Base-by-base conservation (phyloP, 139 green algal genomes). In the Limnomonas spitsbergensis region DNA sequence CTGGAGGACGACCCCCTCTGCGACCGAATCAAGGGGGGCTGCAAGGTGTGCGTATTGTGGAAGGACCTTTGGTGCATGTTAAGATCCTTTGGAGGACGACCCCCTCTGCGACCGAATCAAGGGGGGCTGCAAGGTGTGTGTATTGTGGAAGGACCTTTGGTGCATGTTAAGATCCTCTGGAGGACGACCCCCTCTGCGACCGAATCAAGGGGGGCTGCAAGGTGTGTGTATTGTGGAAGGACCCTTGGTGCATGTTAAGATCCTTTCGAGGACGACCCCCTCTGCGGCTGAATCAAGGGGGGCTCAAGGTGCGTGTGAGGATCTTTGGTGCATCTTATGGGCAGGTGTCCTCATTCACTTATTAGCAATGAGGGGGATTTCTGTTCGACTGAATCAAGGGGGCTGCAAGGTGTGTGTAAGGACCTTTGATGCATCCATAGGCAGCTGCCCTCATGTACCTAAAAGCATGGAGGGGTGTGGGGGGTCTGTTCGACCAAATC, bases 1-100 rank as follows among this genome's bases (percentile, higher is more conserved):
- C n/a, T n/a, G 14, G 56, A 70, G 56, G 56, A 70, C 29, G 56
- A 37, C 4, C 56, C 56, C 56, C 9, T 70, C n/a, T 70, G 56
- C 47, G 14, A 29, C 29, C 56, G 56, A 70, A 7, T 24, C 27
- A 32, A 37, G 56, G 7, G 29, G 9, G 56, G 56, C 56, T 70
- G 56, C 56, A 70, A 32, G 27, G 56, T 70, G 29, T 7, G 56
- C n/a, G n/a, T n/a, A n/a, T n/a, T n/a, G n/a, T n/a, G n/a, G n/a
- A n/a, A n/a, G n/a, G n/a, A n/a, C n/a, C n/a, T n/a, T n/a, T n/a
- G n/a, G n/a, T n/a, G n/a, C n/a, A n/a, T n/a, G n/a, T n/a, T n/a
- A n/a, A n/a, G n/a, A n/a, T n/a, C n/a, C n/a, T n/a, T n/a, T n/a
- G 7, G 42, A 54, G 42, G 42, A 54, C 42, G 42, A 27, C 7